Base-by-base conservation (phyloP, 257 asterid species). In the Jaltomata sinuosa region DNA sequence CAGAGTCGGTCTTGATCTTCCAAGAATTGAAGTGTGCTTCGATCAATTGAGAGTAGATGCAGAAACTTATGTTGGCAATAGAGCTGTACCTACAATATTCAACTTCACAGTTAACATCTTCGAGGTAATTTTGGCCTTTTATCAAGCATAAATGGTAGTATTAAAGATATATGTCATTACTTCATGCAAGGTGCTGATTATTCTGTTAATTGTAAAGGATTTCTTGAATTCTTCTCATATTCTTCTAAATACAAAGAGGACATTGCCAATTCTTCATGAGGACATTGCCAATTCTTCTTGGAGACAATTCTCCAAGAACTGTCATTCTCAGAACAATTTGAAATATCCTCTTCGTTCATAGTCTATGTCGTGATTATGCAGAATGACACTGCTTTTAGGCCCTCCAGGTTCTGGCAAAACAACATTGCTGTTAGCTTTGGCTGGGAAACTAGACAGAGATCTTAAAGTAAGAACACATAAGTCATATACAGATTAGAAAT, bases 331-430 rank as follows among this genome's bases (percentile, higher is more conserved):
- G 42, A 5, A 64, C 49, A 3, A 15, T 16, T 19, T 69, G 16
- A 25, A 57, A 57, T 31, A 38, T 61, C 25, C 29, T 11, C 69
- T n/a, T 31, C 3, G 34, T 45, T 81, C 50, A 25, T 21, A 53
- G 11, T 45, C 42, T 84, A 3, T 21, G 12, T 38, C 79, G 45
- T 68, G 61, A 81, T 47, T 83, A 42, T 61, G 90, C 88, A 94
- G 97, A 8, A 89, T 92, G 97, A 91, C 95, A 22, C 87, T 94
- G 85, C 90, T 94, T 67, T 88, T 94, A 84, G 97, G 97, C 2
- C 98, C 97, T 42, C 97, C 98, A 34, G 84, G 95, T 84, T 91
- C 92, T 0, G 94, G 95, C 22, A 92, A 94, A 86, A 92, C 97
- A 2, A 89, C 95, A 0, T 86, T 94, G 87, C 84, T 92, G 88